phyloP scores from a whole-genome alignment of 352 stramenopile species.

The Blastocystis sp. region DNA sequence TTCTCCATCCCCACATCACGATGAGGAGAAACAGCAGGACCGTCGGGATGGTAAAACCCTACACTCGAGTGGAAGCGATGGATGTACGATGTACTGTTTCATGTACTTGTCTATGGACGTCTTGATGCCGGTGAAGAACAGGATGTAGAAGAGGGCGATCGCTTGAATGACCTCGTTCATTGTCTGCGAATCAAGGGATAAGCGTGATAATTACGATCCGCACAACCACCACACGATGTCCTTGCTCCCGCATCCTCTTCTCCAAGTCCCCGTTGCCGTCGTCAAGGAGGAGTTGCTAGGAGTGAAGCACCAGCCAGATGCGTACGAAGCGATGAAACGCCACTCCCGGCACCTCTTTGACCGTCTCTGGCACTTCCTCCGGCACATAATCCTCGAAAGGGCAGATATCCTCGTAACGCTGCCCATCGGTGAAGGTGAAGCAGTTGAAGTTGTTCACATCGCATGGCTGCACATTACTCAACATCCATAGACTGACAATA shows the following conservation, averaged over 20 bases:
- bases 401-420: neutral
- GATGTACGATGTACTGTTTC: slow-evolving; percentile 21
- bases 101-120: slow-evolving; percentile 32
- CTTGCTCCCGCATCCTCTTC: neutral
- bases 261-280: neutral
- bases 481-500: neutral
- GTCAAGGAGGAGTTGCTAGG: slow-evolving; percentile 1
- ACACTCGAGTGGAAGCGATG: neutral
- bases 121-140: slow-evolving; percentile 2
- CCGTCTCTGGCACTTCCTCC: neutral
- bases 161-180: slow-evolving; percentile 8
- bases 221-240: neutral
- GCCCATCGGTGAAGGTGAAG: neutral
- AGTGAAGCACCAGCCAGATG: neutral
- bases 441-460: neutral
- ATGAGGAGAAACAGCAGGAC: neutral
- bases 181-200: neutral
- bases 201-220: neutral
- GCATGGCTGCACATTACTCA: neutral
- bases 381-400: neutral
- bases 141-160: slow-evolving; percentile 17
- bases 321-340: neutral
- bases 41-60: slow-evolving; percentile 29
- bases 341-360: neutral
- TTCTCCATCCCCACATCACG: neutral